These are phyloP conservation scores for Euphorbia pulcherrima DNA, from an alignment of 345 rosid genomes.

Conservation along the genomic window DNA sequence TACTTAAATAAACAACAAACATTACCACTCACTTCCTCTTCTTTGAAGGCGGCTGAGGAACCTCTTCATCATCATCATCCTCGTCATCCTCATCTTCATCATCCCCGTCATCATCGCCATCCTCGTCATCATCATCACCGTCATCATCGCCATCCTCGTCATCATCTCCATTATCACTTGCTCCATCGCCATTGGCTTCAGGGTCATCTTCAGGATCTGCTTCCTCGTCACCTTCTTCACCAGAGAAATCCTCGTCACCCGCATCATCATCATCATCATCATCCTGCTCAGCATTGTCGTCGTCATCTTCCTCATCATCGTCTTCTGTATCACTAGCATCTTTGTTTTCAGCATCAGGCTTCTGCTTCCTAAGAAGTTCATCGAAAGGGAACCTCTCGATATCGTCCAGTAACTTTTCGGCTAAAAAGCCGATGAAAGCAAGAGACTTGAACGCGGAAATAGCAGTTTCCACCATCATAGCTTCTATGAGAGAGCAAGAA, in stretches of 20 bases:
- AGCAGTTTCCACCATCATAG: constrained; percentile 33
- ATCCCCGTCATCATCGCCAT: constrained; percentile 28
- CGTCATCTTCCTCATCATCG: constrained; percentile 42
- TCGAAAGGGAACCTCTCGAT: constrained; percentile 41
- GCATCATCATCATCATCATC: constrained; percentile 51
- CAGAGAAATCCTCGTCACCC: constrained; percentile 50
- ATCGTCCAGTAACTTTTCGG: constrained; percentile 33
- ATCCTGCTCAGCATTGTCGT: constrained; percentile 30
- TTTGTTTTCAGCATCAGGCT: constrained; percentile 40
- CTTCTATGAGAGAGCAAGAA: constrained; percentile 35
- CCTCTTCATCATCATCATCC: constrained; percentile 36
- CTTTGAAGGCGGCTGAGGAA: constrained; percentile 58
- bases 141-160: constrained; percentile 37
- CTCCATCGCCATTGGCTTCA: constrained; percentile 51
- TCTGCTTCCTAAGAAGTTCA: constrained; percentile 36
- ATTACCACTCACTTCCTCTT: constrained; percentile 48
- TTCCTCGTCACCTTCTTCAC: constrained; percentile 45
- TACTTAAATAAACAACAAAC: constrained; percentile 4
- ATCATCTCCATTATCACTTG: constrained; percentile 47
- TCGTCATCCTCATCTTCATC: constrained; percentile 41
- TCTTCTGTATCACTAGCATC: constrained; percentile 52
- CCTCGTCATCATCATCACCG: constrained; percentile 34
- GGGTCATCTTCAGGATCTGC: constrained; percentile 60
- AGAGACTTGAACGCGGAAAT: constrained; percentile 40
- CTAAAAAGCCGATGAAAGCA: constrained; percentile 41